Evolutionary conservation across 169 alveolate genomes (phyloP).

Genomic region (Babesia gibsoni): DNA sequence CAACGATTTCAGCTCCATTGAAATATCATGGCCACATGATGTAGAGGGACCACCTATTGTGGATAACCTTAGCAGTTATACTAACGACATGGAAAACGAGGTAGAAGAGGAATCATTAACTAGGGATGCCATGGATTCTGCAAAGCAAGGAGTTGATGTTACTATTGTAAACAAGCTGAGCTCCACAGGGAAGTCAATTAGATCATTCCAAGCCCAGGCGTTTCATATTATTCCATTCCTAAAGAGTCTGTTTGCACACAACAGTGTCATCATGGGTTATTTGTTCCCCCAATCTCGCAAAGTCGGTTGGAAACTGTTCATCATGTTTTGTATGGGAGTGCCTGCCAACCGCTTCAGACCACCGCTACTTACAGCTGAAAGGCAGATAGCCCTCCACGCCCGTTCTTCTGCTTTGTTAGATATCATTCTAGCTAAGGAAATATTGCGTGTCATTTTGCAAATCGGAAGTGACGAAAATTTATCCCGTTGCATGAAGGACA

Average conservation of each 20-base stretch:
- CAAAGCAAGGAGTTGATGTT: not conserved
- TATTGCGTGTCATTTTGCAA: slow-evolving; percentile 62
- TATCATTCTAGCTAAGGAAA: slow-evolving; percentile 70
- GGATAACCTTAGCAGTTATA: slow-evolving; percentile 13
- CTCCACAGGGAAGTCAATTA: slow-evolving; percentile 70
- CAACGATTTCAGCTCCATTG: slow-evolving; percentile 28
- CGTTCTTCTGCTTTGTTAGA: slow-evolving; percentile 69
- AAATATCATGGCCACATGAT: slow-evolving; percentile 49
- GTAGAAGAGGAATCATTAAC: not conserved
- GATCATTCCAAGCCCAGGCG: slow-evolving; percentile 75
- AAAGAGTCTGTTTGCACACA: slow-evolving; percentile 69
- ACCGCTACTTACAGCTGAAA: slow-evolving; percentile 48
- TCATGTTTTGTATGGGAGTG: slow-evolving; percentile 79
- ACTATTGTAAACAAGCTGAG: slow-evolving; percentile 44
- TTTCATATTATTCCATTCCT: slow-evolving; percentile 78
- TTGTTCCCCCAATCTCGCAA: slow-evolving; percentile 74
- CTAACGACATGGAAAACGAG: not conserved
- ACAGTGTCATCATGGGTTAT: slow-evolving; percentile 67
- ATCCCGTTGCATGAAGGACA: slow-evolving; percentile 45
- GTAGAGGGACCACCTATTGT: slow-evolving; percentile 24
- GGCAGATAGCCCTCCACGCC: slow-evolving; percentile 65
- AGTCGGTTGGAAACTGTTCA: slow-evolving; percentile 67
- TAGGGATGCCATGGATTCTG: not conserved
- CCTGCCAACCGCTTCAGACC: slow-evolving; percentile 79
- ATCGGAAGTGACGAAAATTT: slow-evolving; percentile 58